A percentile compares a stretch with the other conserved stretches of the same genome.
phyloP scores from a whole-genome alignment of 2,329 filamentous ascomycete species.

The Fusarium hainanense region DNA sequence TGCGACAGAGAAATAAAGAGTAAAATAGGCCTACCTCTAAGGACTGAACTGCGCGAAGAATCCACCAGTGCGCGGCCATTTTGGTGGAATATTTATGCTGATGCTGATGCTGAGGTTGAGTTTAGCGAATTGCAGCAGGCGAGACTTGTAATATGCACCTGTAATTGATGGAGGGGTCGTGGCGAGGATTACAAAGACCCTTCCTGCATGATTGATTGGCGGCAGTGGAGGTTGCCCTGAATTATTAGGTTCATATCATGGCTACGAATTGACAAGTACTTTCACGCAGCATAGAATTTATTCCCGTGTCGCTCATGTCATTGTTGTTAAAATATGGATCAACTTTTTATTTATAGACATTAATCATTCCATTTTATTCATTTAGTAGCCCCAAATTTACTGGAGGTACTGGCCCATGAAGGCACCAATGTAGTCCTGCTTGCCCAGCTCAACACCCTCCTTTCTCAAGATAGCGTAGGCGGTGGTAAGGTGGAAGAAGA shows the following conservation, averaged over 20 bases:
- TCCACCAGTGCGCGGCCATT: conserved; percentile 52
- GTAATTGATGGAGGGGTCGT: conserved; percentile 31
- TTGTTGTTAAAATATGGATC: background rate
- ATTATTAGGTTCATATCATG: background rate
- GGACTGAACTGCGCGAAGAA: conserved; percentile 50
- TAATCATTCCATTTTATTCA: conserved; percentile 18
- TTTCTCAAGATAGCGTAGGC: conserved; percentile 70
- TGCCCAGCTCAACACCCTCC: conserved; percentile 71
- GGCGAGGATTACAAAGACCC: conserved; percentile 29
- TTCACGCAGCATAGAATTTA: background rate
- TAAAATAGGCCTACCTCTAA: conserved; percentile 46
- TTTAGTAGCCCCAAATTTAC: background rate
- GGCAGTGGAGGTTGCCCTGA: conserved; percentile 20
- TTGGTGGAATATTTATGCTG: background rate
- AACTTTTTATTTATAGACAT: background rate
- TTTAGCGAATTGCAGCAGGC: background rate
- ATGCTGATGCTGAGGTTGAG: background rate
- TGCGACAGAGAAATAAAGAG: accelerated
- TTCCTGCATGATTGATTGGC: background rate
- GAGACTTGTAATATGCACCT: background rate
- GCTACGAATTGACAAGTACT: background rate
- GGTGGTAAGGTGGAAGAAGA: conserved; percentile 71
- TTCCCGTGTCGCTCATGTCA: background rate
- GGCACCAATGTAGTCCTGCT: conserved; percentile 62
- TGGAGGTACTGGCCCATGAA: conserved; percentile 49